phyloP scores from a whole-genome alignment of 768 basidiomycete species.

The Mrakia hoshinonis region DNA sequence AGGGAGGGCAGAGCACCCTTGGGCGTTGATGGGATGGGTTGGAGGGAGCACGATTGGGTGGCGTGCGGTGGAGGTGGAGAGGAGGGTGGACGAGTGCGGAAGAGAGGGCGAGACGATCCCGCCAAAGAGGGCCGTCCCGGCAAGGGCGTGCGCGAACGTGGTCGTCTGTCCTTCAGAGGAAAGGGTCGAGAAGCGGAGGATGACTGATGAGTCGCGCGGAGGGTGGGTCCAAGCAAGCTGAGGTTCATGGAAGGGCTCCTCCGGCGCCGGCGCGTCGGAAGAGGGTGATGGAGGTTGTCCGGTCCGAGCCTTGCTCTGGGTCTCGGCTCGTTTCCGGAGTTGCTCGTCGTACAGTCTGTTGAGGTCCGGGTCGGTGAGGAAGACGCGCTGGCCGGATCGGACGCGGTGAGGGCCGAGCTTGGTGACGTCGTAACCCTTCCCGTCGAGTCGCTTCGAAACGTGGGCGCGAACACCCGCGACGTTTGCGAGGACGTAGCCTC shows the following conservation, averaged over 20 bases:
- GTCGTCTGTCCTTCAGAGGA: not conserved
- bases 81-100: not conserved
- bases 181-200: not conserved
- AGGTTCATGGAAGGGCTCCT: slow-evolving; percentile 35
- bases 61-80: not conserved
- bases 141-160: not conserved
- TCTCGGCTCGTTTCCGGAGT: not conserved
- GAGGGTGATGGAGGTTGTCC: slow-evolving; percentile 47
- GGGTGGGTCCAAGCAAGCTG: not conserved
- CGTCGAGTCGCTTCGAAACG: slow-evolving; percentile 70
- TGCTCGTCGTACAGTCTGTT: slow-evolving; percentile 13
- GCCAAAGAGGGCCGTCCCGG: slow-evolving; percentile 16
- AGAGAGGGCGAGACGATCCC: slow-evolving; percentile 16
- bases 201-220: not conserved
- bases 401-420: slow-evolving; percentile 78
- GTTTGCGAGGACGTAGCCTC: not conserved
- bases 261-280: slow-evolving; percentile 59
- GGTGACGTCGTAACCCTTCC: slow-evolving; percentile 74
- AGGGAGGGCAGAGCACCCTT: not conserved
- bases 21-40: not conserved
- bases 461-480: slow-evolving; percentile 47
- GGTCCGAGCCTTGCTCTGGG: not conserved
- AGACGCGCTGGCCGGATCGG: slow-evolving; percentile 65
- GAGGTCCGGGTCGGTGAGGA: slow-evolving; percentile 12
- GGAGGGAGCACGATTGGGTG: not conserved